phyloP scores from a whole-genome alignment of 192 early-diverging fungal genomes.

The Rhizophagus clarus region DNA sequence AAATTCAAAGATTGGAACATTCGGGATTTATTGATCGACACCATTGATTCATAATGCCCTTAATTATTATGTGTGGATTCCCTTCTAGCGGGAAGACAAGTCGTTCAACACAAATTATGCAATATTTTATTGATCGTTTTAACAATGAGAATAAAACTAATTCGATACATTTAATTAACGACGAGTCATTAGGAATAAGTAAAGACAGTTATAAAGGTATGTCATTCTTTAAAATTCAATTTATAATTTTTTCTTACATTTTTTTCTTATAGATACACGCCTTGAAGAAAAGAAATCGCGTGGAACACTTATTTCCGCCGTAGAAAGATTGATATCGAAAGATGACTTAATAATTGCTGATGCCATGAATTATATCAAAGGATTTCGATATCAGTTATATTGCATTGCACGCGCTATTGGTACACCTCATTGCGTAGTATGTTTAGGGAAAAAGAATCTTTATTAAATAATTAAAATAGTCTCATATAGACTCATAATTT shows the following conservation, averaged over 20 bases:
- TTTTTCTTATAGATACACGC: slow-evolving; percentile 33
- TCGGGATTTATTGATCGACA: too few species aligned
- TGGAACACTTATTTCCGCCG: slow-evolving; percentile 82
- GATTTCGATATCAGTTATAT: slow-evolving; percentile 96
- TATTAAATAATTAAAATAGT: not conserved
- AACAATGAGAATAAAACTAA: slow-evolving; percentile 36
- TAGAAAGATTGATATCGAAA: slow-evolving; percentile 80
- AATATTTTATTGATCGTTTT: slow-evolving; percentile 52
- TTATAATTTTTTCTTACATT: not conserved
- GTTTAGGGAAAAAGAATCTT: slow-evolving; percentile 1
- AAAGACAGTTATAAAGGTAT: slow-evolving; percentile 66
- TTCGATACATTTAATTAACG: slow-evolving; percentile 76
- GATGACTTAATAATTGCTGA: slow-evolving; percentile 93
- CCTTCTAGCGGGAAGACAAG: slow-evolving; percentile 92
- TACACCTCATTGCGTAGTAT: slow-evolving; percentile 85
- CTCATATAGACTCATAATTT: not conserved
- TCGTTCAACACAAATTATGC: slow-evolving; percentile 72
- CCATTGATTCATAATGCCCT: slow-evolving; percentile 69
- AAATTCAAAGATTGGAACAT: too few species aligned
- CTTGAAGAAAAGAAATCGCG: slow-evolving; percentile 90
- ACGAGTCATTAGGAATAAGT: slow-evolving; percentile 68
- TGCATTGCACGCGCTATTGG: slow-evolving; percentile 82
- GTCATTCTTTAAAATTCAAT: not conserved
- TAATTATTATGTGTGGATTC: slow-evolving; percentile 85
- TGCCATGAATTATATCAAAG: slow-evolving; percentile 98